Conservation (phyloP, 768 basidiomycete genomes). For the Lactarius sanguifluus region DNA sequence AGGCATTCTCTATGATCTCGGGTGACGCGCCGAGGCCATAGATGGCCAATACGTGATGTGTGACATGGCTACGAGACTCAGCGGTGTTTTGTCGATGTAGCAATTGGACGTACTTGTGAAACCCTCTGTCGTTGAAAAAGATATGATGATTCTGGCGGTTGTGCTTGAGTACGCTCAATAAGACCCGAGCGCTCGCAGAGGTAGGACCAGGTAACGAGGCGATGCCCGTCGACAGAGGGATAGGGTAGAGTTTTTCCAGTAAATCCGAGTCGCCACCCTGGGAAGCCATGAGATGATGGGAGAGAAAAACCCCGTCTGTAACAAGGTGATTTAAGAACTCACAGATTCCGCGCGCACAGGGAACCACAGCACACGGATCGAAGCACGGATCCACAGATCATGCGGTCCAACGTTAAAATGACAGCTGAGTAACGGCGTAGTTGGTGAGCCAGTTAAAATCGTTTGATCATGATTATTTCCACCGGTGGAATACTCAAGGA, state of each 20-base stretch:
- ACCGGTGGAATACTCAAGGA: too few species aligned
- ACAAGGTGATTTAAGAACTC: not conserved
- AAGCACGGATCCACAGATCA: not conserved
- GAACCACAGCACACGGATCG: too few species aligned
- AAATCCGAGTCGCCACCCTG: conserved; percentile 5
- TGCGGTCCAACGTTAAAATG: not conserved
- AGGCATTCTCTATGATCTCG: conserved; percentile 44
- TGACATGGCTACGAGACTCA: conserved; percentile 45
- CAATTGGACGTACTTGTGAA: conserved; percentile 35
- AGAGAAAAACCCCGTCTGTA: not conserved
- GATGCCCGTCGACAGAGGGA: conserved; percentile 18
- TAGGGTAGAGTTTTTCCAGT: conserved; percentile 15
- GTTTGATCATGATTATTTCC: too few species aligned
- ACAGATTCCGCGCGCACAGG: too few species aligned
- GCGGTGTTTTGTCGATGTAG: not conserved
- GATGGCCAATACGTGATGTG: conserved; percentile 57
- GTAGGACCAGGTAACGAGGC: conserved; percentile 19
- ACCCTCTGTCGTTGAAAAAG: conserved; percentile 48
- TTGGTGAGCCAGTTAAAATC: too few species aligned
- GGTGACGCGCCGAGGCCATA: conserved; percentile 58
- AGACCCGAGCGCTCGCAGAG: conserved; percentile 6
- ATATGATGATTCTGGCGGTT: conserved; percentile 54
- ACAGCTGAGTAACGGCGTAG: not conserved
- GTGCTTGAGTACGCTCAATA: conserved; percentile 40
- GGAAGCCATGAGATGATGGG: not conserved